These are phyloP conservation scores for Berberis thunbergii DNA, from an alignment of 164 flowering plant species.

Conservation along the genomic window DNA sequence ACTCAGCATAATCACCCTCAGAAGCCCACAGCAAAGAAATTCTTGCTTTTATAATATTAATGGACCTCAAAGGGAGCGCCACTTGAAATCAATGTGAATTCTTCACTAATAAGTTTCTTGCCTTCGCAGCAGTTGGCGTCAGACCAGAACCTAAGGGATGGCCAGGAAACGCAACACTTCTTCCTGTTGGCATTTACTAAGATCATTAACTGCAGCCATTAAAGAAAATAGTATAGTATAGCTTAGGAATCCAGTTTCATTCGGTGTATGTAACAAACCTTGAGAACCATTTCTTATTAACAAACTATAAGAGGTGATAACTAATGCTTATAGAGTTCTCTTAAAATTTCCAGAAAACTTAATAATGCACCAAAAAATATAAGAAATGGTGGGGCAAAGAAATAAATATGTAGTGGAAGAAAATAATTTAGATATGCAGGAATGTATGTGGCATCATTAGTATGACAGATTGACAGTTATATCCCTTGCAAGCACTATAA, in stretches of 20 bases:
- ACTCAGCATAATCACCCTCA: conserved; percentile 15
- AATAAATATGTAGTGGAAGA: no score
- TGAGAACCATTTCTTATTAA: no score
- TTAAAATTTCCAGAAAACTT: no score
- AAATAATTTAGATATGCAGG: no score
- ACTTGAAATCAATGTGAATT: conserved; percentile 36
- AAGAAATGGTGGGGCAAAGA: no score
- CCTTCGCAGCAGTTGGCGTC: conserved; percentile 88
- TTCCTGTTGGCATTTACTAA: conserved; percentile 44
- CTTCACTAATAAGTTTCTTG: conserved; percentile 44
- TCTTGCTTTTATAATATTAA: conserved; percentile 10
- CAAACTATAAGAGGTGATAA: no score
- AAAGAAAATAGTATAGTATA: neutral
- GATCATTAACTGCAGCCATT: conserved; percentile 7
- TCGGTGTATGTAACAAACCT: neutral
- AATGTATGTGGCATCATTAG: no score
- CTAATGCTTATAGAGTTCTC: no score
- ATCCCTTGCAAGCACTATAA: no score
- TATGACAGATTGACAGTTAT: no score
- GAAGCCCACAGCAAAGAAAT: conserved; percentile 13
- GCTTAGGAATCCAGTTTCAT: neutral
- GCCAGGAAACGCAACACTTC: conserved; percentile 99
- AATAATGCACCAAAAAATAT: no score
- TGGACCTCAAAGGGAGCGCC: conserved; percentile 35
- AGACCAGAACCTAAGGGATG: conserved; percentile 94